These are phyloP conservation scores for Fusarium acutatum DNA, from an alignment of 2,329 filamentous ascomycete species.

Conservation along the genomic window DNA sequence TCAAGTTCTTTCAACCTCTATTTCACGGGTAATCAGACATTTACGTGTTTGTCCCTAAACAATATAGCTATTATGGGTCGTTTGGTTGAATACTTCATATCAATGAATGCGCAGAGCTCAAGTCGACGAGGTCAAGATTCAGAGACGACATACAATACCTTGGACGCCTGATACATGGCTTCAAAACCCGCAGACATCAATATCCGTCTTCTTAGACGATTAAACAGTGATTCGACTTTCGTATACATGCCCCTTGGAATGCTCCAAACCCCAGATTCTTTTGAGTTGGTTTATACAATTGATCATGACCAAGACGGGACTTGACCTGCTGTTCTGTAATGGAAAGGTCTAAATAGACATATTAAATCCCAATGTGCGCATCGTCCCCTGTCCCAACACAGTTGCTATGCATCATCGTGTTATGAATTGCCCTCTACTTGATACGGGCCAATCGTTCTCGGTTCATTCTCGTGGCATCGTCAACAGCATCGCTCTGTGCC, in stretches of 20 bases:
- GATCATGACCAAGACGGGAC: not conserved
- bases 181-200: not conserved
- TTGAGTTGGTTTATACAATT: not conserved
- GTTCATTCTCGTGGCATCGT: constrained; percentile 83
- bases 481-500: constrained; percentile 78
- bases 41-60: not conserved
- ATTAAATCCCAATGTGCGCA: constrained; percentile 8
- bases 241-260: not conserved
- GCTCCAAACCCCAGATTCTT: not conserved
- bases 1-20: not conserved
- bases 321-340: not conserved
- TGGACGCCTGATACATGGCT: not conserved
- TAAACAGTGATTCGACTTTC: not conserved
- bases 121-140: not conserved
- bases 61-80: not conserved
- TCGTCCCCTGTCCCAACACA: not conserved
- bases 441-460: constrained; percentile 74
- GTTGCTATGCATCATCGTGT: constrained; percentile 5
- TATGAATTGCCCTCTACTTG: constrained; percentile 40
- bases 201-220: not conserved
- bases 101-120: not conserved
- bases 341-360: not conserved
- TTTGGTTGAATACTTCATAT: not conserved
- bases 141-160: not conserved
- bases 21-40: not conserved